Percentiles rank a stretch among this genome's conserved stretches.
Conservation (phyloP, 2,329 filamentous ascomycete species). For the Bipolaris cookei region DNA sequence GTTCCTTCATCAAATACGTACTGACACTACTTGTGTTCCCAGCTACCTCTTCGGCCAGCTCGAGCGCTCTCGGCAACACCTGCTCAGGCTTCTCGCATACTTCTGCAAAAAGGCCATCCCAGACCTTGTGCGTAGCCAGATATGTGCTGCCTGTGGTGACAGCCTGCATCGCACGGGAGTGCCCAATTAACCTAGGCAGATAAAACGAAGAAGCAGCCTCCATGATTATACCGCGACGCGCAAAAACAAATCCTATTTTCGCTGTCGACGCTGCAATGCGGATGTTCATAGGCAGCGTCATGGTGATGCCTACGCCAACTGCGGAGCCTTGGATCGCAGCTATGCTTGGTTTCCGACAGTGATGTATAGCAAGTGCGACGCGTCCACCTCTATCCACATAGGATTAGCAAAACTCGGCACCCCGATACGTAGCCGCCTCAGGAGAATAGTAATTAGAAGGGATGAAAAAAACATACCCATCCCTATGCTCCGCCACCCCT, state of each 20-base stretch:
- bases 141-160: slow-evolving; percentile 71
- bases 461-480: slow-evolving; percentile 51
- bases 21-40: slow-evolving; percentile 69
- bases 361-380: slow-evolving; percentile 61
- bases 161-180: slow-evolving; percentile 67
- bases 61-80: slow-evolving; percentile 69
- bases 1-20: slow-evolving; percentile 70
- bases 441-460: not conserved
- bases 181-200: slow-evolving; percentile 72
- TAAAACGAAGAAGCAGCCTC: slow-evolving; percentile 76
- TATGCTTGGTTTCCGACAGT: slow-evolving; percentile 64
- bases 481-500: slow-evolving; percentile 57
- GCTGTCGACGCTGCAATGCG: slow-evolving; percentile 61
- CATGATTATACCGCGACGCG: slow-evolving; percentile 71
- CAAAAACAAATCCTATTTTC: slow-evolving; percentile 77
- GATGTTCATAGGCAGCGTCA: slow-evolving; percentile 64
- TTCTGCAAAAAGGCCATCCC: slow-evolving; percentile 70
- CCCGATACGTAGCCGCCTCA: not conserved
- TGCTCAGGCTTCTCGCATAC: slow-evolving; percentile 62
- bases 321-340: slow-evolving; percentile 63
- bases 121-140: slow-evolving; percentile 55
- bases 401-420: not conserved
- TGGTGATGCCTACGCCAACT: slow-evolving; percentile 65
- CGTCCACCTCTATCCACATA: slow-evolving; percentile 50
- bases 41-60: slow-evolving; percentile 70